These are phyloP conservation scores for Leishmania martiniquensis DNA, from an alignment of 208 protist species.

Conservation along the genomic window DNA sequence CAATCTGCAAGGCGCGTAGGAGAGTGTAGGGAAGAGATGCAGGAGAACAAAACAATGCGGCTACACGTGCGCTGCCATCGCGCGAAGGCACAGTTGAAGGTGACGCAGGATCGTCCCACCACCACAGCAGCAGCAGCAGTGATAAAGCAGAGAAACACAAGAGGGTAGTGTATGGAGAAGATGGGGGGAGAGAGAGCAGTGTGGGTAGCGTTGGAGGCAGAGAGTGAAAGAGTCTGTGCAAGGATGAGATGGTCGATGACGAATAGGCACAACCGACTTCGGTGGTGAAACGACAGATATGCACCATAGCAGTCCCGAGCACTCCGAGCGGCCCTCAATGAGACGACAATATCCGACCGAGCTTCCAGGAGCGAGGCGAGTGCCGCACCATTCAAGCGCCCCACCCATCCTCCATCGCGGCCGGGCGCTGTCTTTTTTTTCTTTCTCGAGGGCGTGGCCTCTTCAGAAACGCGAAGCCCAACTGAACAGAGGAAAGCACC, in stretches of 20 bases:
- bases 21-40: background rate
- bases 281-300: background rate
- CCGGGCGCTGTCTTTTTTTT: no score
- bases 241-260: background rate
- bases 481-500: background rate
- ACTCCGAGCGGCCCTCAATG: background rate
- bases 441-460: background rate
- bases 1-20: background rate
- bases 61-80: background rate
- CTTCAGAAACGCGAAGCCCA: background rate
- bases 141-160: background rate
- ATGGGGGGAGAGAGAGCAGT: background rate
- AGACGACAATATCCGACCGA: background rate
- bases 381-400: background rate
- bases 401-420: no score
- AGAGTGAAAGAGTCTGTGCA: background rate
- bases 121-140: background rate
- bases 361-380: background rate
- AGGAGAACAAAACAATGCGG: background rate
- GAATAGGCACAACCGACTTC: no score
- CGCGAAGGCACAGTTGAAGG: background rate
- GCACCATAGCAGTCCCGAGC: background rate
- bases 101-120: background rate
- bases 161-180: background rate
- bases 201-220: background rate